phyloP scores from a whole-genome alignment of 495 filamentous ascomycete genomes.

The Penicillium goetzii region DNA sequence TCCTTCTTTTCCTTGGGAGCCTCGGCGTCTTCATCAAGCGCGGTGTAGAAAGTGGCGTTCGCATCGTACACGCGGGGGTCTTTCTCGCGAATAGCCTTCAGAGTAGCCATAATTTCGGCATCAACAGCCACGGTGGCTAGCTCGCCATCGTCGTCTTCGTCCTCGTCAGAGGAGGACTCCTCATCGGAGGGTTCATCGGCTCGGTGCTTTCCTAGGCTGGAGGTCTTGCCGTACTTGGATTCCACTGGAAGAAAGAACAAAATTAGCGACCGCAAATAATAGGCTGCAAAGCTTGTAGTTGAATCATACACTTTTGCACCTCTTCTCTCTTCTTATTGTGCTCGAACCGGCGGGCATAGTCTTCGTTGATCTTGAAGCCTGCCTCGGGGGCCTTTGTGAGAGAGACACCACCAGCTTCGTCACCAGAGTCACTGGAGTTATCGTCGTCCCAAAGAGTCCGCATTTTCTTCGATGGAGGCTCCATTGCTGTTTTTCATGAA shows the following conservation, averaged over 20 bases:
- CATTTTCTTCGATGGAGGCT: conserved; percentile 51
- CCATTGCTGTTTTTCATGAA: conserved; percentile 34
- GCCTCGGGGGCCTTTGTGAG: conserved; percentile 38
- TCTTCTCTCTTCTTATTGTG: conserved; percentile 97
- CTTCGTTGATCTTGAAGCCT: conserved; percentile 82
- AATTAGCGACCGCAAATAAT: conserved; percentile 13
- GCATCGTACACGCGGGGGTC: conserved; percentile 90
- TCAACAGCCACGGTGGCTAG: conserved; percentile 82
- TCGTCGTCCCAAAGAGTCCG: conserved; percentile 54
- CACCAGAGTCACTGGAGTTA: conserved; percentile 59
- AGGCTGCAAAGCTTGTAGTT: neutral
- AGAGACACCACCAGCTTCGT: conserved; percentile 53
- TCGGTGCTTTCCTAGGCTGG: conserved; percentile 37
- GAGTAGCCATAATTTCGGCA: conserved; percentile 79
- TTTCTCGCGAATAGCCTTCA: conserved; percentile 83
- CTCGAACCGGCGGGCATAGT: conserved; percentile 88
- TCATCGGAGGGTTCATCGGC: conserved; percentile 48
- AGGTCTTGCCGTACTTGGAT: conserved; percentile 73
- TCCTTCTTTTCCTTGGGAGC: conserved; percentile 58
- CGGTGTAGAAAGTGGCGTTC: conserved; percentile 72
- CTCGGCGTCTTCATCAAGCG: conserved; percentile 53
- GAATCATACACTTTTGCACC: conserved; percentile 68
- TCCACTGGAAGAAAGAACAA: conserved; percentile 61
- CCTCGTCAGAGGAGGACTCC: conserved; percentile 69
- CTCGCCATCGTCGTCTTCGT: conserved; percentile 88